phyloP scores from a whole-genome alignment of 139 green algal species.

The Chlorella sp. region DNA sequence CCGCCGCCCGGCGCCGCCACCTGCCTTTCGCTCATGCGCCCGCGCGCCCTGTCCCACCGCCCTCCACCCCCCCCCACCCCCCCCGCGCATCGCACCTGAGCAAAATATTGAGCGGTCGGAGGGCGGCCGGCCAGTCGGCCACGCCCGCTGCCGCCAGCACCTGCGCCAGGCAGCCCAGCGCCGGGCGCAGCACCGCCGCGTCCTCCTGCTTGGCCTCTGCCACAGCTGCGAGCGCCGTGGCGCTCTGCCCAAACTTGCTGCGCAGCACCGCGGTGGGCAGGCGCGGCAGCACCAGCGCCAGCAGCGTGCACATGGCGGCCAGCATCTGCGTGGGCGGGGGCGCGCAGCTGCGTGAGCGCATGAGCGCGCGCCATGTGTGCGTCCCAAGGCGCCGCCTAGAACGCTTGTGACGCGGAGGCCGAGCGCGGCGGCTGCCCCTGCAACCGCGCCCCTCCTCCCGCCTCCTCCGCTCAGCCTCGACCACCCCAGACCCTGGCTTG shows the following conservation, averaged over 20 bases:
- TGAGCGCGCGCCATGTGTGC: neutral
- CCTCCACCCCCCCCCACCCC: too few relatives aligned
- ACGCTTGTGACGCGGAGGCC: neutral
- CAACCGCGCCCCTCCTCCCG: neutral
- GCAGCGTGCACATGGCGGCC: constrained; percentile 67
- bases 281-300: constrained; percentile 56
- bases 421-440: neutral
- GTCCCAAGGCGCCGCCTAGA: neutral
- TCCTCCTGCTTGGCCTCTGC: constrained; percentile 58
- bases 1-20: too few relatives aligned
- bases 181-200: constrained; percentile 49
- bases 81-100: neutral
- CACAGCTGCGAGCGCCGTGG: constrained; percentile 43
- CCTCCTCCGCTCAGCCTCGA: neutral
- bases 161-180: constrained; percentile 57
- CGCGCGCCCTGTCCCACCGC: too few relatives aligned
- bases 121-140: constrained; percentile 40
- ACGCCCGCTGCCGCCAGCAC: constrained; percentile 62
- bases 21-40: too few relatives aligned
- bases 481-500: neutral
- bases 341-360: neutral
- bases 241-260: constrained; percentile 52
- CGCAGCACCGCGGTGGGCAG: constrained; percentile 64
- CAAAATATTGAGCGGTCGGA: constrained; percentile 43
- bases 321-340: constrained; percentile 46